Conservation (phyloP, 2,329 filamentous ascomycete genomes). For the Exophiala sp. region DNA sequence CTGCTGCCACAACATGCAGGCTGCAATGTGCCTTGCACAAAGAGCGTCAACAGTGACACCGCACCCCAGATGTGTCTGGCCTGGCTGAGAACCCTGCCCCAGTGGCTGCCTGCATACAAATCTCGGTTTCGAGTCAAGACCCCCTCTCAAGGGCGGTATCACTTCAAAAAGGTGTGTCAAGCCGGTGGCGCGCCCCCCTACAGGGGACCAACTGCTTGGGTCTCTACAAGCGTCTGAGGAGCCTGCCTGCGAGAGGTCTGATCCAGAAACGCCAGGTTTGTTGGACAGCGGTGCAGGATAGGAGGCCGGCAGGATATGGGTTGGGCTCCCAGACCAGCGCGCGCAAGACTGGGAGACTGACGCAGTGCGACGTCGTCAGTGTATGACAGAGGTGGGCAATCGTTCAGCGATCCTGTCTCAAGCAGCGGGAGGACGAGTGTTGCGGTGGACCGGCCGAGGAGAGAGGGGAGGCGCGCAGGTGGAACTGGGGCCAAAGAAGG, state of each 20-base stretch:
- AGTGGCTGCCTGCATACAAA: constrained; percentile 8
- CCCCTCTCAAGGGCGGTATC: constrained; percentile 9
- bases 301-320: constrained; percentile 1
- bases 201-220: constrained; percentile 9
- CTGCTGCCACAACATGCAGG: constrained; percentile 16
- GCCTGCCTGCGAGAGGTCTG: neutral
- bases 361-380: constrained; percentile 14
- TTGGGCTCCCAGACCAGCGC: constrained; percentile 1
- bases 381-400: constrained; percentile 20
- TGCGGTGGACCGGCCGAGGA: neutral
- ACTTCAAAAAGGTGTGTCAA: constrained; percentile 3
- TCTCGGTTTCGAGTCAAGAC: constrained; percentile 5
- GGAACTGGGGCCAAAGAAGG: neutral
- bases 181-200: constrained; percentile 2
- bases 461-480: neutral
- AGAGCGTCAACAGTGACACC: constrained; percentile 18
- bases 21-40: constrained; percentile 16
- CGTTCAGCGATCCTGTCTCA: constrained; percentile 2
- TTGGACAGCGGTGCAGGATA: constrained; percentile 14
- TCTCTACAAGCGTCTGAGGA: constrained; percentile 2
- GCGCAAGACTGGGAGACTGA: constrained; percentile 3
- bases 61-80: constrained; percentile 5
- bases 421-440: constrained; percentile 3
- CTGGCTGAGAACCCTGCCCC: constrained; percentile 7
- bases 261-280: neutral